A percentile compares a stretch with the other conserved stretches of the same genome.
These are phyloP conservation scores for Nothomitra cinnamomea DNA, from an alignment of 2,329 filamentous ascomycete genomes.

Conservation along the genomic window DNA sequence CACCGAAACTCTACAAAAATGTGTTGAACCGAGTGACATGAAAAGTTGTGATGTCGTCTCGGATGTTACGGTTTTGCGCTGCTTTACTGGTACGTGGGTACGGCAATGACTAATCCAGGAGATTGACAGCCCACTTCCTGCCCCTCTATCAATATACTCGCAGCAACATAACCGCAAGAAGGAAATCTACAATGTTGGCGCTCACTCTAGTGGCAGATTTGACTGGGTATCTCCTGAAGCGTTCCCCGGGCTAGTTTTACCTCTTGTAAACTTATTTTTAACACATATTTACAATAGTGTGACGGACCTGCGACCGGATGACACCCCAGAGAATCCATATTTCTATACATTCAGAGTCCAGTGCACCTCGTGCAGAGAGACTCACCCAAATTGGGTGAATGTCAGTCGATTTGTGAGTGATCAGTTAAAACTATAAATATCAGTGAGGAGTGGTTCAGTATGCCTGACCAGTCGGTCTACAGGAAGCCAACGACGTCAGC, in stretches of 20 bases:
- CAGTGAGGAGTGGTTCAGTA: not conserved
- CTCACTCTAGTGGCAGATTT: conserved; percentile 52
- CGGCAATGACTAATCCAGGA: not conserved
- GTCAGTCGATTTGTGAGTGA: conserved; percentile 70
- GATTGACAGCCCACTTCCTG: not conserved
- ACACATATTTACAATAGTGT: conserved; percentile 39
- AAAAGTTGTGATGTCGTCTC: too few relatives aligned
- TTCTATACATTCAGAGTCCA: conserved; percentile 97
- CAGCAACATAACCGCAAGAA: not conserved
- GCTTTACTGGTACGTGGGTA: conserved; percentile 13
- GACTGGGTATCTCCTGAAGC: conserved; percentile 34
- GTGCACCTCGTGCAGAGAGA: conserved; percentile 93
- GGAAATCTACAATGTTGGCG: conserved; percentile 40
- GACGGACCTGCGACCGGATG: conserved; percentile 71
- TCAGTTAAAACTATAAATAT: not conserved
- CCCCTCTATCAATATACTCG: not conserved
- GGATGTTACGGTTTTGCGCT: too few relatives aligned
- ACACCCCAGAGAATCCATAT: conserved; percentile 68
- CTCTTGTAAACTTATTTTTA: not conserved
- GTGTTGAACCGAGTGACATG: too few relatives aligned
- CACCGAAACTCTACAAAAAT: not conserved
- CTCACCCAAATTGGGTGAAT: conserved; percentile 69
- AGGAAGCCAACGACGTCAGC: conserved; percentile 77
- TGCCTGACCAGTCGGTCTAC: not conserved
- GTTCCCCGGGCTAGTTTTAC: not conserved